Evolutionary conservation across 495 filamentous ascomycete species (phyloP), one percentile per base, ranked within the genome.

Genomic region (Aspergillus baeticus): DNA sequence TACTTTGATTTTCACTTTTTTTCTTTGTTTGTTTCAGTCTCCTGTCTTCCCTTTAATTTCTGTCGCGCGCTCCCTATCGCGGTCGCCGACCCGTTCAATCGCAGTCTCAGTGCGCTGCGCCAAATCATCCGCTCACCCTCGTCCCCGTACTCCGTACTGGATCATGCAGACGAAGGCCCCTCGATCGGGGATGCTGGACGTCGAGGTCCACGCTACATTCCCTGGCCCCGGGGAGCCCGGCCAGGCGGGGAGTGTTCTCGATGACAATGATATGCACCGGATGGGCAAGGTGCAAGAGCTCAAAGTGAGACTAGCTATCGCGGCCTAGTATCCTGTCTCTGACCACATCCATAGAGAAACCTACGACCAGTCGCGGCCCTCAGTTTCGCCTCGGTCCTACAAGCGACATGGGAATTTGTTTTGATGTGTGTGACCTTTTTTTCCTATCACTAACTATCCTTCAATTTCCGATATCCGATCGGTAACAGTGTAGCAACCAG

Each of bases 341-440:
- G 7, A 37, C 8, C 26, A 29, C 26, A 3, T 29, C 26, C 4
- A 55, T 47, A 74, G 69, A 67, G 78, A 49, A 77, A 76, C 42
- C 77, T 78, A 57, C 66, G 69, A 8, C 77, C 77, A 33, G 60
- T 75, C 6, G 76, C 78, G 0, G 78, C 78, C 13, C 57, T 80
- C 8, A 73, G 74, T 7, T 80, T 79, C 57, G 72, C 72, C 20
- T 76, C 72, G 14, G 76, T 76, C 1, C 56, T 81, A 23, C 75
- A 79, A 65, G 70, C 73, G 5, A 77, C 74, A 14, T 81, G 77
- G 77, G 77, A 81, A 49, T 74, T 69, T 13, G 69, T 76, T 38
- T 47, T 76, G 23, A 66, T 74, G 61, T 62, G 21, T 15, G 51
- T 44, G 6, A 38, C n/a, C 10, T n/a, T n/a, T n/a, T n/a, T n/a